These are phyloP conservation scores for Xylaria sp. DNA, from an alignment of 2,329 filamentous ascomycete genomes.

Conservation along the genomic window DNA sequence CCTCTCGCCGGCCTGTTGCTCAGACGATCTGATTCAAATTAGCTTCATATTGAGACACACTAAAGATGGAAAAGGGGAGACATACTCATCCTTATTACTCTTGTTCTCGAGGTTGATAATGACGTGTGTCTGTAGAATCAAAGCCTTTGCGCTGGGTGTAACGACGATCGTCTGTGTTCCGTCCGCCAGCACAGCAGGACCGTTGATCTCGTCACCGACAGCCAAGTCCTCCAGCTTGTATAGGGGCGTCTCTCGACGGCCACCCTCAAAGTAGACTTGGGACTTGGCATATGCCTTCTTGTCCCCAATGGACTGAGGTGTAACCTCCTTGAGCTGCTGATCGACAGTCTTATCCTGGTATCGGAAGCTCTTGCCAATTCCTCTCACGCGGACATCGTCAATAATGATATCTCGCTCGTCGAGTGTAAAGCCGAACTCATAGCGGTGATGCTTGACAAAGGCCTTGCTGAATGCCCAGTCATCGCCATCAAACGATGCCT, in stretches of 20 bases:
- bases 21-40: constrained; percentile 23
- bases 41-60: constrained; percentile 13
- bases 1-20: constrained; percentile 28
- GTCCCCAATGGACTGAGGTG: constrained; percentile 50
- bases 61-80: background rate
- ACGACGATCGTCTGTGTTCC: constrained; percentile 90
- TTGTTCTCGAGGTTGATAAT: constrained; percentile 74
- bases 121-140: constrained; percentile 80
- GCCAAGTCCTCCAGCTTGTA: constrained; percentile 73
- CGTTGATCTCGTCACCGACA: constrained; percentile 66
- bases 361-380: constrained; percentile 83
- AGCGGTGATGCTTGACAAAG: constrained; percentile 80
- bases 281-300: constrained; percentile 60
- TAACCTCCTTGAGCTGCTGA: constrained; percentile 69
- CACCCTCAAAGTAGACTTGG: constrained; percentile 79
- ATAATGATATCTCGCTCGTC: constrained; percentile 81
- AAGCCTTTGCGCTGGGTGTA: constrained; percentile 68
- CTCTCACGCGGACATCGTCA: constrained; percentile 81
- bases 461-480: constrained; percentile 79
- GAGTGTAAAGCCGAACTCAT: constrained; percentile 89
- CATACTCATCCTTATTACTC: constrained; percentile 37
- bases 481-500: constrained; percentile 55
- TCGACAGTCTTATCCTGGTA: constrained; percentile 77
- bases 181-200: constrained; percentile 82
- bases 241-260: constrained; percentile 70